Evolutionary conservation across 371 early-diverging fungal species (phyloP).

Genomic region (Mucor mucedo): DNA sequence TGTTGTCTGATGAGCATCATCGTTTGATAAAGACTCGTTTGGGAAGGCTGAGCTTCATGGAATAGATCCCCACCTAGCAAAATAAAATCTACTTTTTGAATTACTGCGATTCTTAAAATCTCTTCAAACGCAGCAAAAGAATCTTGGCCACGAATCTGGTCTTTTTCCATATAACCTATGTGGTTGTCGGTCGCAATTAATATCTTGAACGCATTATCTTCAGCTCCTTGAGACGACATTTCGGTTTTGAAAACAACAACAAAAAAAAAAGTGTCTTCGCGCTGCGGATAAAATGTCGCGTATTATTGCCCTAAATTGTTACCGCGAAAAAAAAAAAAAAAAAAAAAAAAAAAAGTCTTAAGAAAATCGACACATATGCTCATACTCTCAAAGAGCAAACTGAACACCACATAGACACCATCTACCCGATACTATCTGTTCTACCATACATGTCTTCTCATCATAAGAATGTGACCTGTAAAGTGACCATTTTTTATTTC

Average conservation of each 20-base stretch:
- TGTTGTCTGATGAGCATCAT: slow-evolving; percentile 82
- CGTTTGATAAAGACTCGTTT: slow-evolving; percentile 77
- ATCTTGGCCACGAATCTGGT: slow-evolving; percentile 92
- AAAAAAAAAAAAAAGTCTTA: too few relatives aligned
- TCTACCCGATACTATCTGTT: too few relatives aligned
- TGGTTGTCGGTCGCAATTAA: slow-evolving; percentile 98
- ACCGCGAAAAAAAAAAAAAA: too few relatives aligned
- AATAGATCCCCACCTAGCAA: slow-evolving; percentile 99
- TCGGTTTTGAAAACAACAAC: too few relatives aligned
- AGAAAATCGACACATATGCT: too few relatives aligned
- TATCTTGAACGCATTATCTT: slow-evolving; percentile 44
- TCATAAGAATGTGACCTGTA: background rate
- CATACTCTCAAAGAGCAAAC: too few relatives aligned
- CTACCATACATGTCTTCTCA: too few relatives aligned
- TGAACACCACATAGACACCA: too few relatives aligned
- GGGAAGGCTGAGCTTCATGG: slow-evolving; percentile 97
- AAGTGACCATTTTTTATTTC: background rate
- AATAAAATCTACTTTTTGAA: slow-evolving; percentile 88
- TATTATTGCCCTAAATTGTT: too few relatives aligned
- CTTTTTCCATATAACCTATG: slow-evolving; percentile 95
- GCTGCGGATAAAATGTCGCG: too few relatives aligned
- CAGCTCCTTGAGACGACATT: slow-evolving; percentile 1
- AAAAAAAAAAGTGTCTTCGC: too few relatives aligned
- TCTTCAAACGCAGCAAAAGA: slow-evolving; percentile 95
- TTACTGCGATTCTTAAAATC: slow-evolving; percentile 81